Evolutionary conservation across 2,329 filamentous ascomycete species (phyloP), one percentile per base, ranked within the genome.

Genomic region (Cytospora leucostoma): DNA sequence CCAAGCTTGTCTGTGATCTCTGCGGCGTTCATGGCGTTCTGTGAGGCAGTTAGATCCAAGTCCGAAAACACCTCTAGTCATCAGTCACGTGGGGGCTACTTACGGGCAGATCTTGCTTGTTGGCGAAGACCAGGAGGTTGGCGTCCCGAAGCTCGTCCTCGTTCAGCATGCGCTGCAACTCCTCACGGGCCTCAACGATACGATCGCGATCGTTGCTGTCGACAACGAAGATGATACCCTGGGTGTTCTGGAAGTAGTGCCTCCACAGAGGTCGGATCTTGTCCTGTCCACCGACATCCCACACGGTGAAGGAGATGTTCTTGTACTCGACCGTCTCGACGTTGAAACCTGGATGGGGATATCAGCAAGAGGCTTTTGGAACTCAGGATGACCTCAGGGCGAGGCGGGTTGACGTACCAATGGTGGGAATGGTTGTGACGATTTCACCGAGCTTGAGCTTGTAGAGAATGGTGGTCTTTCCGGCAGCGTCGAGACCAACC

Each of bases 1-100:
- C 95, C 95, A 80, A 99, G 92, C 89, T 98, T 97, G 84, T 99
- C 94, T 80, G 95, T 99, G 80, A 99, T 98, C 85, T 99, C 95
- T 76, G 95, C 94, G 75, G 95, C 94, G 82, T 96, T 97, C 95
- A 98, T 98, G 81, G 95, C 95, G 78, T 98, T 98, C 93, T 97
- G 74, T 66, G 64, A 67, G 58, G 62, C 65, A 55, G 70, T 76
- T 70, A 74, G 77, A 35, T 32, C 13, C 12, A 11, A 21, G 17
- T 12, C 47, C 4, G 1, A 47, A 50, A 56, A 50, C 53, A 47
- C 40, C 53, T 19, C 4, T 11, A 15, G 17, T 17, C 8, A 52
- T 13, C 1, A 17, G 53, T 58, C 19, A 66, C 58, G 44, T 47
- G 55, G 57, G 52, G 62, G 12, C 33, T 63, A 55, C 93, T 79